phyloP scores from a whole-genome alignment of 1,139 yeast genomes.

The Yamadazyma aaseri region DNA sequence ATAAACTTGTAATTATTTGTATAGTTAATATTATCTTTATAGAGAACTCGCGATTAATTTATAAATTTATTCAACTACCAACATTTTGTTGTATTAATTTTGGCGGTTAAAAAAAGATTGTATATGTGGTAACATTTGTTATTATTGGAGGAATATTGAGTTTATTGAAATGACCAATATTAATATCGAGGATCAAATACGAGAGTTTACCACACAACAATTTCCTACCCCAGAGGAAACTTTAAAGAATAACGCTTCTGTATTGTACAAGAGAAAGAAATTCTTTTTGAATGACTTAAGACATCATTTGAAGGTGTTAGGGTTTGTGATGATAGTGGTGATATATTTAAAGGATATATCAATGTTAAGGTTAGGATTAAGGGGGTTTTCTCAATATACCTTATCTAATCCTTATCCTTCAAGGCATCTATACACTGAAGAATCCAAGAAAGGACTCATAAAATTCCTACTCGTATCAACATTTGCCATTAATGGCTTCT shows the following conservation, averaged over 20 bases:
- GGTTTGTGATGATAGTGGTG: constrained; percentile 29
- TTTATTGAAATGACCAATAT: constrained; percentile 5
- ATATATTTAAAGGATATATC: constrained; percentile 40
- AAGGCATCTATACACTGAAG: constrained; percentile 21
- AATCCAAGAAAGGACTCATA: constrained; percentile 26
- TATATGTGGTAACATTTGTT: too few relatives aligned
- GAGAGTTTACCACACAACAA: constrained; percentile 28
- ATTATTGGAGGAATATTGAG: too few relatives aligned
- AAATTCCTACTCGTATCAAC: constrained; percentile 28
- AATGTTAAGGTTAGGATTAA: constrained; percentile 23
- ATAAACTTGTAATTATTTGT: constrained; percentile 5
- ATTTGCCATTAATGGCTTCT: constrained; percentile 24
- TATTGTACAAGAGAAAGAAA: constrained; percentile 40
- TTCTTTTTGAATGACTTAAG: constrained; percentile 36
- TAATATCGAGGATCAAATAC: constrained; percentile 22
- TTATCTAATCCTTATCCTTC: constrained; percentile 28
- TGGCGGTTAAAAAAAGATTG: too few relatives aligned
- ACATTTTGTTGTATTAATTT: too few relatives aligned
- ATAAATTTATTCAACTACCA: not conserved
- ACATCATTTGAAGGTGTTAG: constrained; percentile 27
- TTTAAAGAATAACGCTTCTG: constrained; percentile 30
- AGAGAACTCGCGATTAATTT: constrained; percentile 1
- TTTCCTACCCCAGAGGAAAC: constrained; percentile 43
- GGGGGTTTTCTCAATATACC: constrained; percentile 30
- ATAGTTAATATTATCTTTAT: constrained; percentile 2